Evolutionary conservation across 768 basidiomycete genomes (phyloP).

Genomic region (Mrakia hoshinonis): DNA sequence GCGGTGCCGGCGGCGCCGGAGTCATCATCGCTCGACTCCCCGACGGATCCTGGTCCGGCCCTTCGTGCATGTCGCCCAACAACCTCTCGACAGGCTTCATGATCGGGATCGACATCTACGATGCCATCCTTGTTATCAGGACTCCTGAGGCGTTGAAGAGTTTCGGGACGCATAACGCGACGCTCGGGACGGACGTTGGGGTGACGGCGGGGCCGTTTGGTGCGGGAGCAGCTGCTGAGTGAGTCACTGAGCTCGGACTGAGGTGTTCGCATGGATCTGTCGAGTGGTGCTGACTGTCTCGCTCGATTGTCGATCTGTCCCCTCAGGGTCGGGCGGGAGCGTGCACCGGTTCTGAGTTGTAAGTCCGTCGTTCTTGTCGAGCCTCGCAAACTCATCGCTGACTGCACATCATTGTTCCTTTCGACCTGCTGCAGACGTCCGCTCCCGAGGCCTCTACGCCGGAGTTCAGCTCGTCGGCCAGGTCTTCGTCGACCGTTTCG

Average conservation of each 20-base stretch:
- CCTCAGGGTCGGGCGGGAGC: slow-evolving; percentile 35
- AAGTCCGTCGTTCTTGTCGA: slow-evolving; percentile 27
- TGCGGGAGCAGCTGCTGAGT: slow-evolving; percentile 39
- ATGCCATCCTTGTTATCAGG: slow-evolving; percentile 40
- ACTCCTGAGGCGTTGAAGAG: slow-evolving; percentile 38
- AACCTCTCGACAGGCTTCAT: slow-evolving; percentile 40
- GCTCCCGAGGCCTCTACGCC: slow-evolving; percentile 38
- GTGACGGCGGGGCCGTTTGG: slow-evolving; percentile 41
- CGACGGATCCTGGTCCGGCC: slow-evolving; percentile 41
- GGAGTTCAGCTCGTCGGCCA: slow-evolving; percentile 41
- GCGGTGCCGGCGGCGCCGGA: slow-evolving; percentile 40
- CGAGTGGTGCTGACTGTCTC: not conserved
- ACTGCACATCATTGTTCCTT: not conserved
- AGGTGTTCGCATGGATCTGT: too few species aligned
- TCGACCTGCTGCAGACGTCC: not conserved
- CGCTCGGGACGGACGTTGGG: slow-evolving; percentile 31
- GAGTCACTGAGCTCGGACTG: too few species aligned
- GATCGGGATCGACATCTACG: slow-evolving; percentile 41
- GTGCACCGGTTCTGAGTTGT: slow-evolving; percentile 38
- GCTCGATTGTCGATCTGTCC: too few species aligned
- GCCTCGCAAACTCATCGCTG: too few species aligned
- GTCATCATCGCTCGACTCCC: slow-evolving; percentile 40
- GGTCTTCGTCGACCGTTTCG: slow-evolving; percentile 35
- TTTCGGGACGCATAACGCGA: slow-evolving; percentile 39
- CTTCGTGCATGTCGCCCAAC: slow-evolving; percentile 39